phyloP scores from a whole-genome alignment of 257 asterid species.

The Cruciata laevipes region DNA sequence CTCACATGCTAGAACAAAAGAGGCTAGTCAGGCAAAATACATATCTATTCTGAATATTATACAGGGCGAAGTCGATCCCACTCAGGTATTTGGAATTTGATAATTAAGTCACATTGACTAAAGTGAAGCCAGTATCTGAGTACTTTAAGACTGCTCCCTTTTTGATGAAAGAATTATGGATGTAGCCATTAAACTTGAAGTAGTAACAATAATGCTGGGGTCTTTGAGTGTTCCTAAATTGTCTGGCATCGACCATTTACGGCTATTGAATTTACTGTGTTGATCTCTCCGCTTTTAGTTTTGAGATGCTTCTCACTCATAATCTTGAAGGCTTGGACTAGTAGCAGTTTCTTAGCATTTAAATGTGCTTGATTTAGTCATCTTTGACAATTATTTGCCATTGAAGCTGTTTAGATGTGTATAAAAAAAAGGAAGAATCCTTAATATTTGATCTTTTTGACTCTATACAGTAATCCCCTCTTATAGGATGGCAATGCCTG shows the following conservation, averaged over 20 bases:
- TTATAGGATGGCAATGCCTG: background rate
- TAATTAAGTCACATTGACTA: slow-evolving; percentile 1
- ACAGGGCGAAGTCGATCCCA: slow-evolving; percentile 99
- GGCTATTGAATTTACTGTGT: background rate
- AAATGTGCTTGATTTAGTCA: background rate
- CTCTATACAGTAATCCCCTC: background rate
- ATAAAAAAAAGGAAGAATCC: background rate
- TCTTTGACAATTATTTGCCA: background rate
- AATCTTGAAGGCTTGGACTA: background rate
- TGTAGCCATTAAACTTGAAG: background rate
- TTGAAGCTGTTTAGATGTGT: background rate
- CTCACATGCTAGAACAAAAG: slow-evolving; percentile 82
- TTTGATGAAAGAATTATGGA: background rate
- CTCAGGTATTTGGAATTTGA: slow-evolving; percentile 60
- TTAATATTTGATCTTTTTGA: background rate
- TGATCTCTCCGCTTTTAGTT: background rate
- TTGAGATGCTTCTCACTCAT: background rate
- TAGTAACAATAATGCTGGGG: too few relatives aligned
- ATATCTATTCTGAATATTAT: slow-evolving; percentile 90
- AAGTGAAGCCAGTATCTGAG: background rate
- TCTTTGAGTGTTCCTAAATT: background rate
- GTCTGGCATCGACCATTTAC: background rate
- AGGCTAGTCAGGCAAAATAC: slow-evolving; percentile 97
- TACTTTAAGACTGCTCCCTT: background rate
- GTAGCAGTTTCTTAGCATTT: background rate